Percentiles rank a stretch among this genome's conserved stretches.
These are phyloP conservation scores for Neurospora sp. DNA, from an alignment of 495 filamentous ascomycete species.

Conservation along the genomic window DNA sequence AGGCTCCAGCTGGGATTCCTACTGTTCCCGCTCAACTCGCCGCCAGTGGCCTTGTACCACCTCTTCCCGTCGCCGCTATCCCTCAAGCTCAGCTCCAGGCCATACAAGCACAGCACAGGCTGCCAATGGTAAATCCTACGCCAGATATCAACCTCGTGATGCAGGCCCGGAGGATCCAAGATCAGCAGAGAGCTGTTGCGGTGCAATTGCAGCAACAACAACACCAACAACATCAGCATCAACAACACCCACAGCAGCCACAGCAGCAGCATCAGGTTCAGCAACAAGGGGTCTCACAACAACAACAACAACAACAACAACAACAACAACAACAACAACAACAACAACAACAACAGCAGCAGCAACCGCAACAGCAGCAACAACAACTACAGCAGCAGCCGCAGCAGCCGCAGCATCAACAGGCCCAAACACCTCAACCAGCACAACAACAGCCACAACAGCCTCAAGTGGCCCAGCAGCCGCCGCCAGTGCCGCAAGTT, in stretches of 20 bases:
- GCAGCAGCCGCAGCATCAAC: conserved; percentile 25
- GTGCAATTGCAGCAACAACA: conserved; percentile 33
- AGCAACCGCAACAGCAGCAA: conserved; percentile 18
- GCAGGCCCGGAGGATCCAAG: conserved; percentile 49
- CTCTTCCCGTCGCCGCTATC: conserved; percentile 57
- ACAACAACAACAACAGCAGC: conserved; percentile 15
- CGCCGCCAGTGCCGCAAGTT: conserved; percentile 23
- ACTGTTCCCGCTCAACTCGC: conserved; percentile 31
- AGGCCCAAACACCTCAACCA: conserved; percentile 22
- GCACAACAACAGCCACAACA: conserved; percentile 27
- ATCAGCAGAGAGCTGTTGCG: conserved; percentile 49
- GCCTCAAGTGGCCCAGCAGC: conserved; percentile 26
- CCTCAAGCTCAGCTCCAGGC: conserved; percentile 61
- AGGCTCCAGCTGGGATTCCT: conserved; percentile 28
- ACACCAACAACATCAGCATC: conserved; percentile 29
- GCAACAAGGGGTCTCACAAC: neutral
- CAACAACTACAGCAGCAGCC: conserved; percentile 26
- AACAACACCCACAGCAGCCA: conserved; percentile 23
- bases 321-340: conserved; percentile 12
- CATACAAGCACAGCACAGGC: conserved; percentile 47
- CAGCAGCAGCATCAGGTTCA: conserved; percentile 21
- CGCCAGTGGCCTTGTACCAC: conserved; percentile 38
- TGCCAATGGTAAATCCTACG: conserved; percentile 57
- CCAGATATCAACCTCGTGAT: conserved; percentile 44
- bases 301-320: conserved; percentile 15